These are phyloP conservation scores for Ogataea hybrid DNA, from an alignment of 1,139 yeast species.

Conservation along the genomic window DNA sequence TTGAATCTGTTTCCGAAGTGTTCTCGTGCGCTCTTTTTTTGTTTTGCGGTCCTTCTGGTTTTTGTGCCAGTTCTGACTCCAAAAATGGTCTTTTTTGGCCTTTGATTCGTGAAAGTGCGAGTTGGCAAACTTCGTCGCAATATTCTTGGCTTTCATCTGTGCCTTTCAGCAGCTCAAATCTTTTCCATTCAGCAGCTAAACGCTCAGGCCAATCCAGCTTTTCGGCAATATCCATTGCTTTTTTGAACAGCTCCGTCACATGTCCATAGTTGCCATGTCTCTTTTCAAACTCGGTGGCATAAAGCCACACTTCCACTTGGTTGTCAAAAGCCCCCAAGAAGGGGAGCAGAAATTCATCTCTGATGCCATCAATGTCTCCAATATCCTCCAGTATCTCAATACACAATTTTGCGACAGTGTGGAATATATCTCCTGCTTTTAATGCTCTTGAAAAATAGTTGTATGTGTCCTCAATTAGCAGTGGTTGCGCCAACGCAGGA, in stretches of 20 bases:
- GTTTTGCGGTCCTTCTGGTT: no score
- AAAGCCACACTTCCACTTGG: constrained; percentile 46
- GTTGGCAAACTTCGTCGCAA: constrained; percentile 33
- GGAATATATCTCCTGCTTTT: constrained; percentile 33
- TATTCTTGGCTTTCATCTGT: constrained; percentile 42
- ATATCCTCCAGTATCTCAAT: constrained; percentile 34
- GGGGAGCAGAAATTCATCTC: constrained; percentile 28
- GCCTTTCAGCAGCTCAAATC: constrained; percentile 41
- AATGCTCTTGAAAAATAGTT: constrained; percentile 11
- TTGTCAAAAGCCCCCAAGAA: constrained; percentile 25
- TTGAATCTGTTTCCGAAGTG: constrained; percentile 6
- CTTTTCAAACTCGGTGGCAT: constrained; percentile 40
- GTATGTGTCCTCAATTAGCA: constrained; percentile 10
- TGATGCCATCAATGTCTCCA: constrained; percentile 33
- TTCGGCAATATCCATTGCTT: constrained; percentile 34
- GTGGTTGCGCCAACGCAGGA: constrained; percentile 8
- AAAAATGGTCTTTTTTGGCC: no score
- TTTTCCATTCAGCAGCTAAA: constrained; percentile 45
- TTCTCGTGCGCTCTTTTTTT: no score
- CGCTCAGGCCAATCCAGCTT: constrained; percentile 52
- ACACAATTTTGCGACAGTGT: constrained; percentile 42
- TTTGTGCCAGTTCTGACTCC: no score
- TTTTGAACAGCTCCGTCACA: constrained; percentile 33
- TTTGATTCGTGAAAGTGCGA: no score
- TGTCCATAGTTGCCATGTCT: constrained; percentile 28